Base-by-base conservation (phyloP, 495 filamentous ascomycete species). In the Rhizodiscina lignyota region DNA sequence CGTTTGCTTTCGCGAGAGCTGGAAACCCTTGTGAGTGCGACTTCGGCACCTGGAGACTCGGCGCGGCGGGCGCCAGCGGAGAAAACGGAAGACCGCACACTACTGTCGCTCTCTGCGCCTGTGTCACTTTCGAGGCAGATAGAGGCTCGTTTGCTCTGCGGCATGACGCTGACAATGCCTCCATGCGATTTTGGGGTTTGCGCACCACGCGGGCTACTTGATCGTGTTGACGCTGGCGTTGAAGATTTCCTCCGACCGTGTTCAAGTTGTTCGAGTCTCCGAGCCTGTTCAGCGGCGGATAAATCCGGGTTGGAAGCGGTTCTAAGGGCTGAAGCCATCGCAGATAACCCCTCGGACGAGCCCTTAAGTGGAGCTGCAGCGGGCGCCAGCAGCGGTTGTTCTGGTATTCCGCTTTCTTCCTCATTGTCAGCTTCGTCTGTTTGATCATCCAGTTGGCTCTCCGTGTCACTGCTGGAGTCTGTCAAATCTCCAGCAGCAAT, bases 21-120 rank as follows among this genome's bases (percentile, higher is more conserved):
- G 15, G 76, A 64, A 38, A 77, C 67, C 32, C 77, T 62, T 24
- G 67, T 65, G 18, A 94, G 58, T 42, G 77, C 76, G 27, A 78
- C 69, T 37, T 94, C 89, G 18, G 86, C 93, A 38, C 77, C 76
- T 4, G 89, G 89, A 5, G 91, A 96, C 41, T 94, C 85, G 4
- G 82, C 87, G 39, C 82, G 70, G 37, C 66, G 60, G 1, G 65
- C 67, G n/a, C n/a, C n/a, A 13, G 75, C 65, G 0, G 81, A 70
- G 38, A 83, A 64, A 13, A 74, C 58, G 1, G 80, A 82, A n/a
- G 84, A 85, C 36, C 68, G 60, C 20, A 79, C 66, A 52, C 87
- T 94, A 44, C 77, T 80, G 54, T 94, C 91, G 53, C 89, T 93
- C 36, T 83, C 67, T 22, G 76, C 72, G 24, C 66, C 72, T 10